phyloP scores from a whole-genome alignment of 768 basidiomycete genomes.

The Lactifluus echinatus region DNA sequence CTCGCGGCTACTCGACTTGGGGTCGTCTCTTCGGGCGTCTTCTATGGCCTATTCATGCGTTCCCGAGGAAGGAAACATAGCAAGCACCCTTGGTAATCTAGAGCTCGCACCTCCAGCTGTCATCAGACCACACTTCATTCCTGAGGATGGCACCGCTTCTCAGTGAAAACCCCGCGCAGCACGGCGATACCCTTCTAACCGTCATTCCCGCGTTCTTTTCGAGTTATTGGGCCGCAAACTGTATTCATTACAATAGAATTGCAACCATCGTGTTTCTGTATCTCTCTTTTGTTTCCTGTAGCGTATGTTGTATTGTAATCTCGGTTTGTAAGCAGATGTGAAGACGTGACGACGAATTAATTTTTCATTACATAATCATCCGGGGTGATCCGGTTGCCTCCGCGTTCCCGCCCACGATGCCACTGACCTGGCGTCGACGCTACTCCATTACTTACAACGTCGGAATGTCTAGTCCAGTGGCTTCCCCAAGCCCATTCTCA shows the following conservation, averaged over 20 bases:
- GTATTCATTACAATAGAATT: neutral
- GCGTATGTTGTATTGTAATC: conserved; percentile 8
- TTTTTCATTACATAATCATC: neutral
- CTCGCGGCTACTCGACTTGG: neutral
- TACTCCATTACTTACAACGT: neutral
- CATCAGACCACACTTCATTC: conserved; percentile 15
- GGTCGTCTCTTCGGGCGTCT: neutral
- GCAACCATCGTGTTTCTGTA: neutral
- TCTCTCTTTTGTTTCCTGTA: conserved; percentile 3
- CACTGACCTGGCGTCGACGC: too few species aligned
- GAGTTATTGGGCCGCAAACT: neutral
- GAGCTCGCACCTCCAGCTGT: conserved; percentile 19
- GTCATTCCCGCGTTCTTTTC: neutral
- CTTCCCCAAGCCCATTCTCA: neutral
- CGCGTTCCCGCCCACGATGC: too few species aligned
- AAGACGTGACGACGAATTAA: too few species aligned
- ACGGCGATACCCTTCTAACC: conserved; percentile 8
- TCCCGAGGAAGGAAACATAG: conserved; percentile 9
- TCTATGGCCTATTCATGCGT: neutral
- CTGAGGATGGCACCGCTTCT: conserved; percentile 7
- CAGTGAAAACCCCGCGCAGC: neutral
- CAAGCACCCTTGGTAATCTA: conserved; percentile 4
- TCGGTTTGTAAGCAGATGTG: conserved; percentile 15
- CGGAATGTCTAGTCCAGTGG: neutral
- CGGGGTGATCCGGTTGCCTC: too few species aligned